Conservation (phyloP, 805 yeast genomes). For the Maudiozyma bulderi region DNA sequence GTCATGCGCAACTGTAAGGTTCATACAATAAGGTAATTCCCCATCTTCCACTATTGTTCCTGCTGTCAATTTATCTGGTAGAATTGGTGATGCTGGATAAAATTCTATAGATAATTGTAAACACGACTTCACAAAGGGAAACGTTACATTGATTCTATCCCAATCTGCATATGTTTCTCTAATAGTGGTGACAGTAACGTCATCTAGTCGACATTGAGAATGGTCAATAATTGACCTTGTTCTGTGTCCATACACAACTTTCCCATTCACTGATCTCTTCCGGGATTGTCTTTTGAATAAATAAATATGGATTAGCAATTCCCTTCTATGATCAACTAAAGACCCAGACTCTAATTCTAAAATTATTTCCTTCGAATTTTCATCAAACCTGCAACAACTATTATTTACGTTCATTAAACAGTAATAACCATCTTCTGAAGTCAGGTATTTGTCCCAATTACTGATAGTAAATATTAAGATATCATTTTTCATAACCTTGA, state of each 20-base stretch:
- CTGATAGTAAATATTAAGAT: neutral
- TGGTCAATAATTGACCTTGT: slow-evolving; percentile 9
- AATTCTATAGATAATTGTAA: slow-evolving; percentile 9
- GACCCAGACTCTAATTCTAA: slow-evolving; percentile 1
- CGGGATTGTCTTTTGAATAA: slow-evolving; percentile 7
- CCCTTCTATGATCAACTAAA: neutral
- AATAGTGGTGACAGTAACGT: neutral
- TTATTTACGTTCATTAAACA: slow-evolving; percentile 8
- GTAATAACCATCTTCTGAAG: slow-evolving; percentile 3
- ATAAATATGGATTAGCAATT: slow-evolving; percentile 4
- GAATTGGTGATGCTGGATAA: slow-evolving; percentile 10
- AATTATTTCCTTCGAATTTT: neutral
- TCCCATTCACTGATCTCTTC: neutral
- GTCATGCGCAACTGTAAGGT: no score
- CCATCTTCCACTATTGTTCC: no score
- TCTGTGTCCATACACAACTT: slow-evolving; percentile 1
- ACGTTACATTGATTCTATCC: slow-evolving; percentile 5
- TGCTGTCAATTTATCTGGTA: slow-evolving; percentile 4
- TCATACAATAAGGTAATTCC: no score
- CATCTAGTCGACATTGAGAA: neutral
- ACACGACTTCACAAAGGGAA: neutral
- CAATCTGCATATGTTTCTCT: slow-evolving; percentile 8
- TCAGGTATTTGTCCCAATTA: neutral
- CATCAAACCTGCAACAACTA: slow-evolving; percentile 9
- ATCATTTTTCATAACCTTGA: neutral